Conservation (phyloP, 2,329 filamentous ascomycete genomes). For the Penicillium sp. region DNA sequence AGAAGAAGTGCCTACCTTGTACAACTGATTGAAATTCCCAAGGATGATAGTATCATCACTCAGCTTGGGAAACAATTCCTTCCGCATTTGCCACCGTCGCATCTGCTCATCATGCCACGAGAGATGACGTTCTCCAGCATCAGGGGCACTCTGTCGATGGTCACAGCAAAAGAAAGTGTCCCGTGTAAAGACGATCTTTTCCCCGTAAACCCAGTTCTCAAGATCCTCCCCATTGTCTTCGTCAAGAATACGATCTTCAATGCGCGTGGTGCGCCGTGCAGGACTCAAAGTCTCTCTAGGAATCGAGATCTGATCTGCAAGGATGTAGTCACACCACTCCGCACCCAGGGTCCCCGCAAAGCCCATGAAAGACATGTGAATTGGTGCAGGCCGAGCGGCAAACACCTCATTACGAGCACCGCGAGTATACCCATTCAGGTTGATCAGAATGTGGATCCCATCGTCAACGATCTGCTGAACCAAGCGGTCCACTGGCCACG, state of each 20-base stretch:
- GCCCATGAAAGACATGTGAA: constrained; percentile 99
- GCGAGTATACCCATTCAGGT: constrained; percentile 96
- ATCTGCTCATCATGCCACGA: constrained; percentile 82
- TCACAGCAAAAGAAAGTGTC: constrained; percentile 99
- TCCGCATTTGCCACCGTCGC: constrained; percentile 87
- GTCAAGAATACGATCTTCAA: constrained; percentile 65
- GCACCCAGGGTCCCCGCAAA: constrained; percentile 94
- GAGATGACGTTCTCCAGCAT: constrained; percentile 63
- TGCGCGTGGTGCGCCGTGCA: constrained; percentile 68
- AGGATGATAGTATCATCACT: constrained; percentile 83
- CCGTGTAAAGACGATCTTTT: constrained; percentile 91
- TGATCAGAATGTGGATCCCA: constrained; percentile 89
- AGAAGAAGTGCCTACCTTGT: constrained; percentile 76
- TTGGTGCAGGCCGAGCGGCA: constrained; percentile 85
- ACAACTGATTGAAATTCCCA: constrained; percentile 97
- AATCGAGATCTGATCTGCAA: constrained; percentile 85
- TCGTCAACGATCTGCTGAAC: constrained; percentile 84
- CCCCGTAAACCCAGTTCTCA: constrained; percentile 89
- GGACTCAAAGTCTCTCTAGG: constrained; percentile 78
- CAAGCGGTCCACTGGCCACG: constrained; percentile 79
- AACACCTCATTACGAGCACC: constrained; percentile 98
- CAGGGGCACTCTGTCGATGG: constrained; percentile 83
- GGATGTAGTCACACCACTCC: constrained; percentile 97
- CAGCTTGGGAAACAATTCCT: constrained; percentile 81
- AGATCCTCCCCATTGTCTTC: constrained; percentile 66